These are phyloP conservation scores for Epichloe amarillans DNA, from an alignment of 2,329 filamentous ascomycete species.

Conservation along the genomic window DNA sequence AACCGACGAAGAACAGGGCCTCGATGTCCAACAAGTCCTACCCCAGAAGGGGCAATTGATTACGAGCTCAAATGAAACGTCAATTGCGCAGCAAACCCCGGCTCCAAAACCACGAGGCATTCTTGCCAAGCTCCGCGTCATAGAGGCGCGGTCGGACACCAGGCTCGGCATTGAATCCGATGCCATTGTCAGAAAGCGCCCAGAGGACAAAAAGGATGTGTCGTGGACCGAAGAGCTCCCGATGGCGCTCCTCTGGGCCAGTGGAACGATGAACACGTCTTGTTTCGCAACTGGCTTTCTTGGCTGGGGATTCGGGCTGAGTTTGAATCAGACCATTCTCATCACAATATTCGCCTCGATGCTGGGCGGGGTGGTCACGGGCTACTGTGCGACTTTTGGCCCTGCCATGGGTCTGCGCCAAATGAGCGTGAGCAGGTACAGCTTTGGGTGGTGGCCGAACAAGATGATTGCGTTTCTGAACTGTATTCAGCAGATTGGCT, in stretches of 20 bases:
- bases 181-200: conserved; percentile 30
- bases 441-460: conserved; percentile 36
- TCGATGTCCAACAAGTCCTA: background rate
- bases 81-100: too few relatives aligned
- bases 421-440: conserved; percentile 35
- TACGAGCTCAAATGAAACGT: background rate
- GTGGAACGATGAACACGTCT: conserved; percentile 35
- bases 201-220: conserved; percentile 23
- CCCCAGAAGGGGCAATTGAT: background rate
- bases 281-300: conserved; percentile 39
- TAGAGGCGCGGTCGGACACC: conserved; percentile 30
- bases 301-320: conserved; percentile 34
- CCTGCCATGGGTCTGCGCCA: conserved; percentile 36
- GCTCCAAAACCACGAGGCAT: conserved; percentile 11
- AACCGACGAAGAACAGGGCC: conserved; percentile 1
- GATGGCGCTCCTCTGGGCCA: conserved; percentile 40
- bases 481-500: conserved; percentile 29
- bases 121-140: conserved; percentile 23
- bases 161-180: conserved; percentile 35
- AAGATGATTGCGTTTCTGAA: conserved; percentile 33
- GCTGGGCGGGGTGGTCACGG: conserved; percentile 19
- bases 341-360: conserved; percentile 33
- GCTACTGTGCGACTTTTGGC: conserved; percentile 37
- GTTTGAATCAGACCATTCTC: conserved; percentile 28
- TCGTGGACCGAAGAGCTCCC: conserved; percentile 27